Evolutionary conservation across 495 filamentous ascomycete species (phyloP).

Genomic region (Xylaria cubensis): DNA sequence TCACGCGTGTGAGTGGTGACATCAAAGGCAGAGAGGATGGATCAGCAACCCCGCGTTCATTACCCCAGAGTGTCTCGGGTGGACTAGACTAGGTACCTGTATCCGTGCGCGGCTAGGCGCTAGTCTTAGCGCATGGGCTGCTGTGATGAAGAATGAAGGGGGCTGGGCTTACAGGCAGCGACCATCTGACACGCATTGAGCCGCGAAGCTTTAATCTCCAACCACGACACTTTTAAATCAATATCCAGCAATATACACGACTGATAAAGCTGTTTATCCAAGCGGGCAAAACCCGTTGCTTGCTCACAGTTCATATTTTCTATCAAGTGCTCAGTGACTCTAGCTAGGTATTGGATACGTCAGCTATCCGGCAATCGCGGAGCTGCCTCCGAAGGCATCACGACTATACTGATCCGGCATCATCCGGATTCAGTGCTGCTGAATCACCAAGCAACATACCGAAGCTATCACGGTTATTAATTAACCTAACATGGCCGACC

Average conservation of each 20-base stretch:
- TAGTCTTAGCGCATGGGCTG: neutral
- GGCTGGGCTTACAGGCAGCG: slow-evolving; percentile 14
- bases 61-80: neutral
- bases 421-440: neutral
- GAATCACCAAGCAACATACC: slow-evolving; percentile 1
- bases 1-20: slow-evolving; percentile 1
- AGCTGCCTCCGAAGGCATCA: neutral
- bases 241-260: slow-evolving; percentile 25
- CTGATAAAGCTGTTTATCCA: slow-evolving; percentile 20
- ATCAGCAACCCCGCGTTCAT: neutral
- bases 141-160: slow-evolving; percentile 9
- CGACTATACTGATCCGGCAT: neutral
- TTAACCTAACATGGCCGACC: slow-evolving; percentile 17
- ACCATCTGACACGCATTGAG: slow-evolving; percentile 20
- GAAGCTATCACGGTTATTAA: slow-evolving; percentile 12
- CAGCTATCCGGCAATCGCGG: neutral
- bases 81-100: too few species aligned
- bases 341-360: neutral
- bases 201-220: slow-evolving; percentile 16
- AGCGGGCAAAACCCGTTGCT: neutral
- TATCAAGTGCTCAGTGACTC: neutral
- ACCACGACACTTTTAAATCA: neutral
- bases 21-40: neutral
- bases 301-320: neutral
- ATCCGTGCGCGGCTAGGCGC: neutral